These are phyloP conservation scores for Capronia americana DNA, from an alignment of 2,329 filamentous ascomycete species.

Conservation along the genomic window DNA sequence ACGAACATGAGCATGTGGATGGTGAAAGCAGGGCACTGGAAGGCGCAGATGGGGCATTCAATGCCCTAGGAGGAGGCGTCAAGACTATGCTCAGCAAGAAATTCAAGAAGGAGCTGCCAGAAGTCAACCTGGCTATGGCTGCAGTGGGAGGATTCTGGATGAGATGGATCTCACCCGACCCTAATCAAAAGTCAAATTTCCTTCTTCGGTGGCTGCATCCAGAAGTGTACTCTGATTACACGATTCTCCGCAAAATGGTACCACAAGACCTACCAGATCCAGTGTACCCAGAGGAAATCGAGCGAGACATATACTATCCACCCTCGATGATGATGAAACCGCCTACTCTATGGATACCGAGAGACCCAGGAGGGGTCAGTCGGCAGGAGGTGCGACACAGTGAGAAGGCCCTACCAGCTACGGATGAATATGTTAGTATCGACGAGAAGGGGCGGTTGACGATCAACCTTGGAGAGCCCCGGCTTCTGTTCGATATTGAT, in stretches of 20 bases:
- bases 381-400: constrained; percentile 76
- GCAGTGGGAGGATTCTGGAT: constrained; percentile 24
- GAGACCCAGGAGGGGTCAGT: constrained; percentile 75
- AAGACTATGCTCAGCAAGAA: constrained; percentile 27
- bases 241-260: constrained; percentile 32
- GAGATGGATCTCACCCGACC: constrained; percentile 32
- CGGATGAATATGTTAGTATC: constrained; percentile 33
- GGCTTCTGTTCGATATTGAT: constrained; percentile 30
- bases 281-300: constrained; percentile 67
- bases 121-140: constrained; percentile 16
- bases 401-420: constrained; percentile 28
- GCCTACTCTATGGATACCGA: constrained; percentile 80
- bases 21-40: constrained; percentile 26
- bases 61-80: constrained; percentile 27
- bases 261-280: constrained; percentile 44
- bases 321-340: constrained; percentile 68
- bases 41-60: constrained; percentile 25
- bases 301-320: constrained; percentile 73
- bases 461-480: constrained; percentile 28
- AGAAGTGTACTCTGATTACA: constrained; percentile 33
- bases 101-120: constrained; percentile 26
- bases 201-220: constrained; percentile 47
- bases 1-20: constrained; percentile 46
- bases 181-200: constrained; percentile 38
- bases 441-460: constrained; percentile 29